Percentiles rank a stretch among this genome's conserved stretches.
Conservation (phyloP, 2,329 filamentous ascomycete genomes). For the Sporothrix brunneoviolacea region DNA sequence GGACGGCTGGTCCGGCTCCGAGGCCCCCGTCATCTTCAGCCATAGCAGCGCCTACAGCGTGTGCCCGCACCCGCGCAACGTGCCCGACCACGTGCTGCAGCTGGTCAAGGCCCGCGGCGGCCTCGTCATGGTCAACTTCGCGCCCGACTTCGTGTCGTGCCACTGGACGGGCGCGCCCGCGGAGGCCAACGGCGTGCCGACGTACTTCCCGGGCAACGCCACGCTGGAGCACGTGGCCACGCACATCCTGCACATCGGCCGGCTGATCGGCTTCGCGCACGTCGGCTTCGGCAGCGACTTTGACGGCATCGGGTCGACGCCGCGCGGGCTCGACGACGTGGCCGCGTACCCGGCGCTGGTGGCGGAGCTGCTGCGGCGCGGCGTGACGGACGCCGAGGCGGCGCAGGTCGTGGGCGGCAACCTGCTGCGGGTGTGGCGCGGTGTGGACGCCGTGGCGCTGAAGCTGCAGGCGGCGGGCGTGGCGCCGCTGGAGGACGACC, state of each 20-base stretch:
- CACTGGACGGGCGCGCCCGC: constrained; percentile 47
- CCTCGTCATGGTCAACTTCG: constrained; percentile 88
- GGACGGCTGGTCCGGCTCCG: constrained; percentile 61
- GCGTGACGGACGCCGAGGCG: constrained; percentile 67
- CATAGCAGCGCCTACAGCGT: constrained; percentile 76
- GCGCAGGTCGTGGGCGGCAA: constrained; percentile 74
- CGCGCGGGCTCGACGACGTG: constrained; percentile 75
- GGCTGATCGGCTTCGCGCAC: constrained; percentile 76
- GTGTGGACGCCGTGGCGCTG: constrained; percentile 65
- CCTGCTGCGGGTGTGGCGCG: constrained; percentile 74
- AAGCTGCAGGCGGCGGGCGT: constrained; percentile 55
- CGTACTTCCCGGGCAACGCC: constrained; percentile 58
- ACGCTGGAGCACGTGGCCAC: constrained; percentile 71
- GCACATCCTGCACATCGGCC: constrained; percentile 77
- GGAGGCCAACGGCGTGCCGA: constrained; percentile 50
- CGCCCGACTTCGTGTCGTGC: constrained; percentile 77
- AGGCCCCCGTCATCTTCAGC: constrained; percentile 80
- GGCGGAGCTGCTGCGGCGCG: constrained; percentile 63
- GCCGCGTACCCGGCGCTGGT: constrained; percentile 75
- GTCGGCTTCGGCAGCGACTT: constrained; percentile 88
- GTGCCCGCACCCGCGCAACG: constrained; percentile 85
- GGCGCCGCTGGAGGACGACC: constrained; percentile 48
- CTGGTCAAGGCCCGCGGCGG: constrained; percentile 67
- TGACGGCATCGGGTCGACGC: constrained; percentile 64
- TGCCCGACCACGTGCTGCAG: constrained; percentile 74